These are phyloP conservation scores for Phytophthora parvispora DNA, from an alignment of 352 stramenopile species.

Conservation along the genomic window DNA sequence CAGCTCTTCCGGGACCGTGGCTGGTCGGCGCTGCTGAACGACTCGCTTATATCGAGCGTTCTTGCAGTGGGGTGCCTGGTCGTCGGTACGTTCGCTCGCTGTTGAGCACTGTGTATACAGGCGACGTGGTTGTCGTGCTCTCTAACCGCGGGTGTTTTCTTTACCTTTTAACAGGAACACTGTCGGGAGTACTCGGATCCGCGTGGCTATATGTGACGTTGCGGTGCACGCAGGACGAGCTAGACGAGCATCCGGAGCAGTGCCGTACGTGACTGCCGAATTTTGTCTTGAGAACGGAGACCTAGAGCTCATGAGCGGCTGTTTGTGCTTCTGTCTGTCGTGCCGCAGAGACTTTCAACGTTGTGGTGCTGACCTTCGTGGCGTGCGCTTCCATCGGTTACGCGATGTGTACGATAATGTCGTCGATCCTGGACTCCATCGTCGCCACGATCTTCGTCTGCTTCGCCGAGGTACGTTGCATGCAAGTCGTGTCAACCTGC, in stretches of 20 bases:
- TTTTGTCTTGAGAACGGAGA: not conserved
- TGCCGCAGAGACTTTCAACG: slow-evolving; percentile 84
- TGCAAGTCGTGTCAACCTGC: slow-evolving; percentile 13
- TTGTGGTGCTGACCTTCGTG: slow-evolving; percentile 82
- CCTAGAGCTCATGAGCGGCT: slow-evolving; percentile 9
- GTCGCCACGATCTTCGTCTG: slow-evolving; percentile 91
- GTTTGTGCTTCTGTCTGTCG: slow-evolving; percentile 1
- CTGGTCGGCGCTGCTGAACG: slow-evolving; percentile 84
- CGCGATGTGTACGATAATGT: slow-evolving; percentile 88
- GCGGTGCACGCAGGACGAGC: slow-evolving; percentile 69
- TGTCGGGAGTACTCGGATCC: slow-evolving; percentile 81
- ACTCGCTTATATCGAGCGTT: slow-evolving; percentile 84
- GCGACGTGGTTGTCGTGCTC: too few relatives aligned
- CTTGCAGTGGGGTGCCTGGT: slow-evolving; percentile 80
- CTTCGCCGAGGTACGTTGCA: slow-evolving; percentile 81
- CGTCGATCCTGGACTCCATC: slow-evolving; percentile 86
- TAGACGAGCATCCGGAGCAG: slow-evolving; percentile 38
- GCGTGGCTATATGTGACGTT: slow-evolving; percentile 79
- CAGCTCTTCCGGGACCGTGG: slow-evolving; percentile 84
- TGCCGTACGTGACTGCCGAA: slow-evolving; percentile 63
- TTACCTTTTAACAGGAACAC: slow-evolving; percentile 61
- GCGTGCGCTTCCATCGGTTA: slow-evolving; percentile 81
- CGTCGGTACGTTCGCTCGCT: slow-evolving; percentile 59
- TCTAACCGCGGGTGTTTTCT: too few relatives aligned
- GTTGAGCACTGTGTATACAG: slow-evolving; percentile 1